Base-by-base conservation (phyloP, 2,329 filamentous ascomycete species). In the Amylocarpus encephaloides region DNA sequence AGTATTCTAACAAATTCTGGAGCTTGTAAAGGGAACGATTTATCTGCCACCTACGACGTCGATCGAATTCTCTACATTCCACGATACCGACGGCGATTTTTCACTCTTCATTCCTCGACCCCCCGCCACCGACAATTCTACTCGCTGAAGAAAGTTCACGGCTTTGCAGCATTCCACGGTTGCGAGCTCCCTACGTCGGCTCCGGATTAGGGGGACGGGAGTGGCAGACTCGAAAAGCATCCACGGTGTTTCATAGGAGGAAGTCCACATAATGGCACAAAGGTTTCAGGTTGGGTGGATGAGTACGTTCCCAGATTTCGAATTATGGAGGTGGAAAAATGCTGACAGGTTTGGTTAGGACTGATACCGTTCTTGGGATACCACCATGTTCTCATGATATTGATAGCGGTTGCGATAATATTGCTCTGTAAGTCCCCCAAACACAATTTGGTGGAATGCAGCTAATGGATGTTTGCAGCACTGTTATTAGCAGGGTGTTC, bases 401-500 rank as follows among this genome's bases (percentile, higher is more conserved):
- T 98, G 59, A 95, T 98, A 66, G 91, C 88, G 49, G 75, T 96
- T 52, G 82, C 91, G 41, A 95, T 98, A 65, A 95, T 98, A 69
- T 75, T 98, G 67, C 77, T 98, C 59, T 97, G 91, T 95, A 76
- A 73, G 89, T 78, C 32, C 1, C 34, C 29, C 44, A 38, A 49
- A 30, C 40, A 32, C 3, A 49, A 34, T 30, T 47, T 60, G 64
- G 53, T 59, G 52, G 33, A 15, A 30, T 22, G 30, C 12, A 18
- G 51, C 56, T 59, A 48, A 58, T 56, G 36, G 47, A 33, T 49
- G 50, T 36, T 18, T 49, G 53, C 63, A 96, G 91, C 93, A 62
- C 80, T 98, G 57, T 74, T 98, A 63, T 54, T 98, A 60, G 92
- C 93, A 64, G 93, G 93, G 63, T 98, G 93, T 71, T 97, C 93